Base-by-base conservation (phyloP, 1,284 basidiomycete species). In the Moesziomyces sp. region DNA sequence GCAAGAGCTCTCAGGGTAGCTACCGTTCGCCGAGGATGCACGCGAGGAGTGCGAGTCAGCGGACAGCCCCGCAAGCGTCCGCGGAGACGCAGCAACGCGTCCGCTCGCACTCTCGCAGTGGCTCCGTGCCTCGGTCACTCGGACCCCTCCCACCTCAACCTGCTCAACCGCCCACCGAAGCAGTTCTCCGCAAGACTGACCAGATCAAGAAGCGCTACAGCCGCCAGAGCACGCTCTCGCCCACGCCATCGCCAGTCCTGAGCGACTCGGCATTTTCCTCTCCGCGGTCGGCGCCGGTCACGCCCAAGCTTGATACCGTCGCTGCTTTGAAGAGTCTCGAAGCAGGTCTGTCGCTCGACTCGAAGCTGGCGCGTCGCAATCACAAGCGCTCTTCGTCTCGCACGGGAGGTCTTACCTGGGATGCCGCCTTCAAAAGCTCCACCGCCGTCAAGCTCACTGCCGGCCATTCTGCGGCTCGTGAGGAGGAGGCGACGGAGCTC, bases 121-220 rank as follows among this genome's bases (percentile, higher is more conserved):
- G 35, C 1, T 62, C 65, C 13, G 65, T 56, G 13, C 65, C 65
- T 18, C 52, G 30, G 14, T 65, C 68, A 7, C 62, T 71, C 21
- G 68, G 68, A 11, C 57, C 68, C 0, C 58, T 71, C 7, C 68
- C 68, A 5, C 57, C 68, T 18, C 66, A 42, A 18, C 66, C 66
- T 16, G 0, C 26, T 0, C 45, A 53, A n/a, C 47, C 59, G 16
- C 58, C 59, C 8, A 45, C 58, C 7, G 52, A 68, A 18, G 65
- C 46, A 11, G 59, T 68, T 5, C 52, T 68, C 6, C 59, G 58
- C 51, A 49, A 53, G 14, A 68, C 59, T 1, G 52, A 58, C 19
- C 55, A 58, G 40, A 48, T 68, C 44, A 68, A 68, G 48, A 68
- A 68, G 26, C 51, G 65, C 5, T 58, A 62, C 59, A 55, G 51